Evolutionary conservation across 169 alveolate genomes (phyloP).

Genomic region (Plasmodium cynomolgi): DNA sequence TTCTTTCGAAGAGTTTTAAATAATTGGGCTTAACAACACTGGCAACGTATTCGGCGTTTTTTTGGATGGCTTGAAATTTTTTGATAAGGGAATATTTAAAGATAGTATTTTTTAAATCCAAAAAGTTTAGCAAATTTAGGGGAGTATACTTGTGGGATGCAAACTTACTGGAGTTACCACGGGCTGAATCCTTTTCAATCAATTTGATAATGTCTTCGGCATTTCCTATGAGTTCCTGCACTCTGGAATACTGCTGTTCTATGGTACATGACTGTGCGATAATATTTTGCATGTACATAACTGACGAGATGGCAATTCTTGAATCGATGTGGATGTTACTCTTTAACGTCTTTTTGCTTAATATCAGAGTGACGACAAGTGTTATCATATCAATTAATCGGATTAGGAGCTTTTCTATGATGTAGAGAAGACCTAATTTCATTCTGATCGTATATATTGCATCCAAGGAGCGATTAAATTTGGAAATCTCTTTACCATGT

Average conservation of each 20-base stretch:
- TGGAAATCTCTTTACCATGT: slow-evolving; percentile 33
- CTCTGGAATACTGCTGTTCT: slow-evolving; percentile 71
- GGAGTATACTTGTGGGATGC: neutral
- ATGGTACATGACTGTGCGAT: slow-evolving; percentile 58
- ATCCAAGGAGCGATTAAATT: slow-evolving; percentile 30
- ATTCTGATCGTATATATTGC: slow-evolving; percentile 20
- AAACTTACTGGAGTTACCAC: slow-evolving; percentile 6
- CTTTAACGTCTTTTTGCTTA: slow-evolving; percentile 22
- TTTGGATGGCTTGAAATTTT: slow-evolving; percentile 54
- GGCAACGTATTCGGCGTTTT: slow-evolving; percentile 41
- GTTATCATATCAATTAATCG: slow-evolving; percentile 49
- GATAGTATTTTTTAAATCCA: slow-evolving; percentile 40
- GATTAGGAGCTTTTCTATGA: slow-evolving; percentile 27
- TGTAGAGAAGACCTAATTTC: slow-evolving; percentile 65
- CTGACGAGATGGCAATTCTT: slow-evolving; percentile 47
- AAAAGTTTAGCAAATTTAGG: slow-evolving; percentile 3
- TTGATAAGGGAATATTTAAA: slow-evolving; percentile 30
- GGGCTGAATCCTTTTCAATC: slow-evolving; percentile 34
- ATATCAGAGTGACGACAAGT: slow-evolving; percentile 24
- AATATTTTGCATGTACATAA: slow-evolving; percentile 63
- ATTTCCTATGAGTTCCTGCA: slow-evolving; percentile 68
- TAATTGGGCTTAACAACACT: slow-evolving; percentile 58
- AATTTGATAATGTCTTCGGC: slow-evolving; percentile 54
- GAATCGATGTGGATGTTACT: slow-evolving; percentile 11
- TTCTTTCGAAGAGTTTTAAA: slow-evolving; percentile 61